Conservation (phyloP, 179 eudicot genomes). For the Corrigiola litoralis region DNA sequence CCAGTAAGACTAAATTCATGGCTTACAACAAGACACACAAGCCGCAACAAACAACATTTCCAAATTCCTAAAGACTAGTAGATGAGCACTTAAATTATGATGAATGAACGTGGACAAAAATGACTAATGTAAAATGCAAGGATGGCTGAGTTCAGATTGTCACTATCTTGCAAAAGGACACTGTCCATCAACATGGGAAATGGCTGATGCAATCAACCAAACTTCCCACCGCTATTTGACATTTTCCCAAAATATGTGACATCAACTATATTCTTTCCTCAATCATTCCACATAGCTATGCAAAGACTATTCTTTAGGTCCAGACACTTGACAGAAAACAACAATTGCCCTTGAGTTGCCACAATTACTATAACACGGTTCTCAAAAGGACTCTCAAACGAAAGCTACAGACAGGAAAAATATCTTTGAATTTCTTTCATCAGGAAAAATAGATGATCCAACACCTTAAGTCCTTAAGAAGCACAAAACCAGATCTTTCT, state of each 20-base stretch:
- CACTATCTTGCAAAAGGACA: constrained; percentile 13
- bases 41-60: not conserved
- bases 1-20: not conserved
- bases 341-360: too few relatives aligned
- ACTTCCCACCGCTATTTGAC: constrained; percentile 1
- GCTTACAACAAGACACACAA: not conserved
- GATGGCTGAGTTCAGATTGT: constrained; percentile 4
- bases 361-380: not conserved
- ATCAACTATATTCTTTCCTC: not conserved
- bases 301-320: not conserved
- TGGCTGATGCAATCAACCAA: constrained; percentile 20
- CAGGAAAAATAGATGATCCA: not conserved
- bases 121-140: constrained; percentile 4
- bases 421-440: not conserved
- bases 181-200: not conserved
- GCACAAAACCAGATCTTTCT: not conserved
- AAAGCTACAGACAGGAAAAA: not conserved
- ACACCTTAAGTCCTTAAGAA: not conserved
- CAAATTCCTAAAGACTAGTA: not conserved
- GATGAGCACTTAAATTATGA: not conserved
- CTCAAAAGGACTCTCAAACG: not conserved
- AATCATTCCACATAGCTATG: not conserved
- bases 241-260: not conserved
- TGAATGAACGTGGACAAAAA: constrained; percentile 1
- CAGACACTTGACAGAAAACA: too few relatives aligned